Evolutionary conservation across 441 rosid genomes (phyloP).

Genomic region (Erysimum pusillum): DNA sequence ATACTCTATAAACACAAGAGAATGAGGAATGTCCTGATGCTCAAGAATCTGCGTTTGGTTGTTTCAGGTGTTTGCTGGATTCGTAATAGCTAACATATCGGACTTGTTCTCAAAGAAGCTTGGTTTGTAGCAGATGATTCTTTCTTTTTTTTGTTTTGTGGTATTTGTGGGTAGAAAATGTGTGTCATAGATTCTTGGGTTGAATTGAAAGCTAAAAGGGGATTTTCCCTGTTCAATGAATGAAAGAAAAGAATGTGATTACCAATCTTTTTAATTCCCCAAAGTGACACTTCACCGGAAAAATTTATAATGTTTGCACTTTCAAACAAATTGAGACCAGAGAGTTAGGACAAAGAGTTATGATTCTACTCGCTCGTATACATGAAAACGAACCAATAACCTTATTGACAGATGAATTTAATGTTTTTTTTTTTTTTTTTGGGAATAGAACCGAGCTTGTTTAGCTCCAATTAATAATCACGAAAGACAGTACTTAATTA

Average conservation of each 20-base stretch:
- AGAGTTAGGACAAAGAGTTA: not conserved
- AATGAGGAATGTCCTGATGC: not conserved
- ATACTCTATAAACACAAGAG: not conserved
- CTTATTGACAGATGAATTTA: too few species aligned
- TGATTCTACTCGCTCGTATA: too few species aligned
- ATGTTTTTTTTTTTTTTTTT: too few species aligned
- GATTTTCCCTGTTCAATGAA: constrained; percentile 12
- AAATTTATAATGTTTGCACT: constrained; percentile 1
- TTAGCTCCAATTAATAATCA: too few species aligned
- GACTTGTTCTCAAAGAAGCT: constrained; percentile 66
- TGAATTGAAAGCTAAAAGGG: constrained; percentile 14
- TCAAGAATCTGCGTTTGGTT: constrained; percentile 5
- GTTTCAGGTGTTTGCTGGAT: constrained; percentile 90
- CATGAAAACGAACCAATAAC: too few species aligned
- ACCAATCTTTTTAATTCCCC: constrained; percentile 17
- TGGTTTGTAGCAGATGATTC: constrained; percentile 49
- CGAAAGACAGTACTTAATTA: too few species aligned
- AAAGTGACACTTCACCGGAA: not conserved
- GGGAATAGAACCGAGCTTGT: too few species aligned
- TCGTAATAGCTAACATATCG: constrained; percentile 84
- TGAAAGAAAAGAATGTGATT: constrained; percentile 36
- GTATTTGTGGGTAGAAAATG: constrained; percentile 32
- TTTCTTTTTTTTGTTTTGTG: not conserved
- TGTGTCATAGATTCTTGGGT: constrained; percentile 38
- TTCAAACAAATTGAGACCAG: not conserved